These are phyloP conservation scores for Podaxis sp. DNA, from an alignment of 768 basidiomycete species.

Conservation along the genomic window DNA sequence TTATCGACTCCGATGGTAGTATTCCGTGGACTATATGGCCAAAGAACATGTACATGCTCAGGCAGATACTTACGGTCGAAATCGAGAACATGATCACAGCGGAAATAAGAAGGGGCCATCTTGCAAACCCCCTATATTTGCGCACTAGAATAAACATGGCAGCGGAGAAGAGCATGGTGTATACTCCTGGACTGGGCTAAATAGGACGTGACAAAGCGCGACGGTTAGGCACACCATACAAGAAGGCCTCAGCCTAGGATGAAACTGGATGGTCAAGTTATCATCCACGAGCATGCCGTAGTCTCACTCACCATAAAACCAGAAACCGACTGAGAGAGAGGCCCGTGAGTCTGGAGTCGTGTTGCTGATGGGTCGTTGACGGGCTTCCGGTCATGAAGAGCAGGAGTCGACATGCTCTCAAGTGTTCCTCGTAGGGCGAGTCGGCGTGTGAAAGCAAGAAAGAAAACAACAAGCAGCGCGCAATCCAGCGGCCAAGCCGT, in stretches of 20 bases:
- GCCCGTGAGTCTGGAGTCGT: neutral
- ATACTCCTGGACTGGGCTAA: conserved; percentile 28
- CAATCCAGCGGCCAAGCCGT: too few species aligned
- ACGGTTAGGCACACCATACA: neutral
- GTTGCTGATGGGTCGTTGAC: neutral
- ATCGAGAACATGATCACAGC: conserved; percentile 35
- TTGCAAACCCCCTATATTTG: conserved; percentile 21
- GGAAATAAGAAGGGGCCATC: conserved; percentile 29
- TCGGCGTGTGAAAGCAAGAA: too few species aligned
- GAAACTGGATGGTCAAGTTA: neutral
- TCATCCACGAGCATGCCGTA: neutral
- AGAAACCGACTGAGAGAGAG: neutral
- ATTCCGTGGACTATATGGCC: conserved; percentile 19
- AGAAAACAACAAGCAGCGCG: too few species aligned
- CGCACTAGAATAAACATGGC: conserved; percentile 32
- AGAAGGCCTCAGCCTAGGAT: neutral
- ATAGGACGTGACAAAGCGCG: too few species aligned
- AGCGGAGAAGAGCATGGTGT: conserved; percentile 34
- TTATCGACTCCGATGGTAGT: conserved; percentile 17
- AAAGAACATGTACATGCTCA: conserved; percentile 32
- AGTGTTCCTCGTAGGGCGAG: neutral
- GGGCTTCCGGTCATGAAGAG: neutral
- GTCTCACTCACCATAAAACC: neutral
- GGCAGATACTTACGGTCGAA: conserved; percentile 31
- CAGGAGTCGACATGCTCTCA: neutral